Evolutionary conservation across 2,329 filamentous ascomycete species (phyloP), one percentile per base, ranked within the genome.

Genomic region (Zalaria sp.): DNA sequence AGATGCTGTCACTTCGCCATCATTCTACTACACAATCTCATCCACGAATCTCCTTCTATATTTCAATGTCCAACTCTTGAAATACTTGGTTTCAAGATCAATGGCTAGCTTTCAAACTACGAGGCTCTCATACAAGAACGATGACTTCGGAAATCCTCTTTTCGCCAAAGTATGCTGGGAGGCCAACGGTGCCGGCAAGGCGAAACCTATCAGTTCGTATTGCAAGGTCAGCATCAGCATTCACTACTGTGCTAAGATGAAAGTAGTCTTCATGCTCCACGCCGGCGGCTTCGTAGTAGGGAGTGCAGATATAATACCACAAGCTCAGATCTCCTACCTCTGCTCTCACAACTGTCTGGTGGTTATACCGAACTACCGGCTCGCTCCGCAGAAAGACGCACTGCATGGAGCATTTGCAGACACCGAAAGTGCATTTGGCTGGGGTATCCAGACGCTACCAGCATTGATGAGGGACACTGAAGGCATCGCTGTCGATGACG

Each of bases 241-340:
- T 18, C 18, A 18, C 18, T 18, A 18, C 18, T 18, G 18, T 18
- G 18, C 18, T 18, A 18, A 18, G 18, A 18, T 18, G 18, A 18
- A 18, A 18, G 18, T 25, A 38, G 36, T 27, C 6, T n/a, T 38
- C 11, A 7, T 38, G 9, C 25, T 38, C 8, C 36, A 38, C 28
- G 11, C 36, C n/a, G 36, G 36, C 8, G 36, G 36, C 36, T 38
- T 38, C 7, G 36, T 38, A 5, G n/a, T 38, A n/a, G 36, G 36
- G 8, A 38, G 25, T 25, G 11, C 11, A 18, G 36, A 5, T 27
- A 38, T 38, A 27, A 38, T 38, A 25, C 36, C 36, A 18, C 11
- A 25, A 25, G 5, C 18, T n/a, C 36, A 38, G 25, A 27, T 38
- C 36, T 5, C n/a, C 11, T 25, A 25, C 36, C 36, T 38, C 11